Evolutionary conservation across 2,329 filamentous ascomycete genomes (phyloP), one percentile per base, ranked within the genome.

Genomic region (Phialocephala subalpina): DNA sequence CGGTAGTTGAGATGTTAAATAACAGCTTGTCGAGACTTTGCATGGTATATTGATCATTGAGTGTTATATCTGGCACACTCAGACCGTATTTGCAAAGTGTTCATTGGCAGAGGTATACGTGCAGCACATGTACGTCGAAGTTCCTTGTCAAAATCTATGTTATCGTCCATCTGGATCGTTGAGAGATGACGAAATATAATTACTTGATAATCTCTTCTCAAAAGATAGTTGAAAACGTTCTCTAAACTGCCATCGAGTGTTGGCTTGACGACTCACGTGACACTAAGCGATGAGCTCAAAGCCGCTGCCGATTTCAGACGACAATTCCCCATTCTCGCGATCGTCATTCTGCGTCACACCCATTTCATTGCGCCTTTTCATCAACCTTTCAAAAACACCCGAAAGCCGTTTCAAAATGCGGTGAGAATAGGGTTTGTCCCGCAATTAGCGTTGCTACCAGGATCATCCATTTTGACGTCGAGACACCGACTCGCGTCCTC

Each of bases 341-440:
- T 55, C 59, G 59, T 29, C 59, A 62, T 29, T 38, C 42, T 27
- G 16, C 35, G 27, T 36, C 47, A 25, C 40, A 45, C 38, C 33
- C 14, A 4, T 6, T 25, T 20, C 45, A 4, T 4, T 22, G 8
- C n/a, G 4, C 18, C 18, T 49, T 14, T 42, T 12, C 18, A 14
- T 16, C 38, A 14, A 22, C 45, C 20, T 49, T 18, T 49, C 45
- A 49, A 4, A 18, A 49, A 49, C 47, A 29, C 55, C 59, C 49
- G 49, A 55, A 14, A 7, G 3, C 20, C 20, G 45, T 64, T 64
- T 60, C 47, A 64, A 64, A 45, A 55, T 64, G 63, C 58, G 63
- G 63, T 64, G 63, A 47, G 58, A 42, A 56, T 64, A 60, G 60
- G 63, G 63, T 64, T 61, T 64, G 63, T 42, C 58, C 63, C 58